Evolutionary conservation across 306 rosid species (phyloP).

Genomic region (Sophora flavescens): DNA sequence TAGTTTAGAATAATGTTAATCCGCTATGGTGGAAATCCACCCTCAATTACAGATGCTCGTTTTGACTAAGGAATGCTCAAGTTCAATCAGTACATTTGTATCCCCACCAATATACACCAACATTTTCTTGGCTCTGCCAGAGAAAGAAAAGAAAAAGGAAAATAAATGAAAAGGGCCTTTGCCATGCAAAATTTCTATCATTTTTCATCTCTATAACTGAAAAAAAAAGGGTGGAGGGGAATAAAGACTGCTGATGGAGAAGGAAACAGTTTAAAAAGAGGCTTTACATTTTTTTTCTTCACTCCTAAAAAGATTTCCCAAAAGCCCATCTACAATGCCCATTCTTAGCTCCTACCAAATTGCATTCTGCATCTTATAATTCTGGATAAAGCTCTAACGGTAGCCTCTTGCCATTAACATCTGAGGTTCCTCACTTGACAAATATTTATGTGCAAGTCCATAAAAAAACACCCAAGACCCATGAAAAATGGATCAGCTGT

Average conservation of each 20-base stretch:
- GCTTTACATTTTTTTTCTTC: constrained; percentile 37
- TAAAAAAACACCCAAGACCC: constrained; percentile 51
- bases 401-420: constrained; percentile 50
- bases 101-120: constrained; percentile 84
- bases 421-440: constrained; percentile 49
- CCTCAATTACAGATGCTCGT: constrained; percentile 65
- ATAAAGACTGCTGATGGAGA: constrained; percentile 37
- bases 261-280: constrained; percentile 39
- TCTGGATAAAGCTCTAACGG: constrained; percentile 48
- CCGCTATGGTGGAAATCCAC: constrained; percentile 80
- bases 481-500: constrained; percentile 64
- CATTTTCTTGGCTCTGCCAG: constrained; percentile 48
- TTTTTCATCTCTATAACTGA: constrained; percentile 52
- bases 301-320: constrained; percentile 56
- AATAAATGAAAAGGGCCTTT: constrained; percentile 56
- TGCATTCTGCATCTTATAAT: constrained; percentile 52
- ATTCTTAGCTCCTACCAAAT: constrained; percentile 56
- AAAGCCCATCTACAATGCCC: constrained; percentile 52
- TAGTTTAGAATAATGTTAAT: constrained; percentile 55
- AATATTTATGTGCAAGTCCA: constrained; percentile 51
- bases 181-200: constrained; percentile 68
- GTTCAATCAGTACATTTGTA: constrained; percentile 64
- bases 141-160: constrained; percentile 47
- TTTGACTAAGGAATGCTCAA: constrained; percentile 63
- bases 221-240: not conserved